phyloP scores from a whole-genome alignment of 331 rosid genomes.

The Cydonia oblonga region DNA sequence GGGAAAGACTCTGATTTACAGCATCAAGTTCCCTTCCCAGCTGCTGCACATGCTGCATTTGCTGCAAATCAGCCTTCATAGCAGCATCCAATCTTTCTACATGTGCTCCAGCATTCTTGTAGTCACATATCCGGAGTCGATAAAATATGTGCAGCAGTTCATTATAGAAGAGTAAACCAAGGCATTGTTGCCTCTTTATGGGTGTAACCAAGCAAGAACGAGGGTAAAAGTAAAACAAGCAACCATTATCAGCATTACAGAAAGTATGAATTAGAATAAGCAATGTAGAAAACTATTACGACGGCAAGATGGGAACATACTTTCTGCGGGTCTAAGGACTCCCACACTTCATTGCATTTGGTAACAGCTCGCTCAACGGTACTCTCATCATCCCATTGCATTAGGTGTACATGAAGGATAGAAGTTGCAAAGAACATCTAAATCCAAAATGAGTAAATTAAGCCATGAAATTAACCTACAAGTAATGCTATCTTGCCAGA shows the following conservation, averaged over 20 bases:
- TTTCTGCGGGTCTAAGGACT: constrained; percentile 47
- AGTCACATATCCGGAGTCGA: constrained; percentile 79
- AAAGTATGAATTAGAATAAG: background rate
- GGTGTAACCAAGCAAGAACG: constrained; percentile 9
- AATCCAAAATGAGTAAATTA: constrained; percentile 3
- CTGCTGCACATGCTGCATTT: constrained; percentile 51
- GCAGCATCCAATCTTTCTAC: constrained; percentile 89
- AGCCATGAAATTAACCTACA: background rate
- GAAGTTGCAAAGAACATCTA: constrained; percentile 96
- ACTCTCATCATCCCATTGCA: constrained; percentile 83
- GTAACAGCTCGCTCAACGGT: constrained; percentile 72
- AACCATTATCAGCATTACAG: constrained; percentile 7
- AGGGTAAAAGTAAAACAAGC: background rate
- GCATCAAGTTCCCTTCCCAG: constrained; percentile 59
- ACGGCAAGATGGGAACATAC: constrained; percentile 37
- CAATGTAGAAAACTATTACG: background rate
- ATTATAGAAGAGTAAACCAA: constrained; percentile 80
- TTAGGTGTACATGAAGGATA: constrained; percentile 79
- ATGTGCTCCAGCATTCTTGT: constrained; percentile 86
- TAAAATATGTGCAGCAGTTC: constrained; percentile 87
- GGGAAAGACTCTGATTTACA: constrained; percentile 72
- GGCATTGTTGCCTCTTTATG: constrained; percentile 55
- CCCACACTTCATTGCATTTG: constrained; percentile 74
- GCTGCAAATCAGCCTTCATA: constrained; percentile 70
- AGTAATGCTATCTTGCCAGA: background rate